A percentile compares a stretch with the other conserved stretches of the same genome.
Evolutionary conservation across 495 filamentous ascomycete genomes (phyloP).

Genomic region (Lentithecium fluviatile): DNA sequence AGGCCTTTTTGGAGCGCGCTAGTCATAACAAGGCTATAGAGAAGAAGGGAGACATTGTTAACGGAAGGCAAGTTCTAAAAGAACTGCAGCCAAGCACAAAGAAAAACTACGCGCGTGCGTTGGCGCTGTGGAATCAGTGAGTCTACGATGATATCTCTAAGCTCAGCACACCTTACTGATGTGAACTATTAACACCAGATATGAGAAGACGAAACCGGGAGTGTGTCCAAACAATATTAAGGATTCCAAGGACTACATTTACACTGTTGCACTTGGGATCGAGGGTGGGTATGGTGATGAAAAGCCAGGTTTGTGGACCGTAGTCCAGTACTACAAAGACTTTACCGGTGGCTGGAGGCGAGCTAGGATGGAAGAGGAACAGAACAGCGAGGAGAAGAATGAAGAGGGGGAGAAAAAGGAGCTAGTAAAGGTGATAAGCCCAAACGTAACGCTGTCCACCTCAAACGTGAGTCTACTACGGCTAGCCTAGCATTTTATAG

Average conservation of each 20-base stretch:
- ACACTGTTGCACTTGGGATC: slow-evolving; percentile 9
- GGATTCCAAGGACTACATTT: slow-evolving; percentile 9
- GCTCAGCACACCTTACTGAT: slow-evolving; percentile 3
- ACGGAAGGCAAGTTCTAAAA: slow-evolving; percentile 1
- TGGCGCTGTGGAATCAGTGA: slow-evolving; percentile 7
- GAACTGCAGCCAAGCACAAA: slow-evolving; percentile 3
- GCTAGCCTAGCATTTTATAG: slow-evolving; percentile 16
- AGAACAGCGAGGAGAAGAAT: too few relatives aligned
- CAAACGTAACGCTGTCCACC: slow-evolving; percentile 22
- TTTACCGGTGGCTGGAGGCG: too few relatives aligned
- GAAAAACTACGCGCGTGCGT: slow-evolving; percentile 3
- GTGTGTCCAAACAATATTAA: slow-evolving; percentile 6
- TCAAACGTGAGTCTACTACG: slow-evolving; percentile 20
- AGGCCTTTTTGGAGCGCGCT: slow-evolving; percentile 7
- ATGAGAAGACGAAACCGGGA: slow-evolving; percentile 13
- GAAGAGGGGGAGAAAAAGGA: background rate
- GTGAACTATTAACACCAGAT: slow-evolving; percentile 17
- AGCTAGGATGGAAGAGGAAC: too few relatives aligned
- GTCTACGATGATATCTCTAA: slow-evolving; percentile 9
- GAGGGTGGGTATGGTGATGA: too few relatives aligned
- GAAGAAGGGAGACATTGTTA: slow-evolving; percentile 6
- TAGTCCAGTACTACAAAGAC: too few relatives aligned
- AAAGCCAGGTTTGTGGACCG: background rate
- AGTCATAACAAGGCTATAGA: slow-evolving; percentile 1
- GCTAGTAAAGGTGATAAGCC: slow-evolving; percentile 9